A percentile compares a stretch with the other conserved stretches of the same genome.
Conservation (phyloP, 2,329 filamentous ascomycete genomes). For the Ophiostoma tasmaniense region DNA sequence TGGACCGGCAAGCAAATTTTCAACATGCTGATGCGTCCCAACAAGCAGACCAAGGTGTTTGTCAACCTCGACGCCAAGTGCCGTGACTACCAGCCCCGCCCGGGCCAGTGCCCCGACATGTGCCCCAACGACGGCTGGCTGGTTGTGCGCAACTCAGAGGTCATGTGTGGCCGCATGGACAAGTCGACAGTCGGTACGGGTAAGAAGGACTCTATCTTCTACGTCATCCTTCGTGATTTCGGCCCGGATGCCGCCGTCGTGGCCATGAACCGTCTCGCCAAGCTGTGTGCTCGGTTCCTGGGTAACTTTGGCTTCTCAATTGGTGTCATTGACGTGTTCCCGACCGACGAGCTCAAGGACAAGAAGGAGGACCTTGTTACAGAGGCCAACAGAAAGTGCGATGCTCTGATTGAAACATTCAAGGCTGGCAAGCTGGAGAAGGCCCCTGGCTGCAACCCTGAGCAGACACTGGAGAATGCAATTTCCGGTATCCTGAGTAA, state of each 20-base stretch:
- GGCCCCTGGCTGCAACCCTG: slow-evolving; percentile 80
- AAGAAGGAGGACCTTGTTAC: slow-evolving; percentile 71
- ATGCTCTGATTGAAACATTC: slow-evolving; percentile 73
- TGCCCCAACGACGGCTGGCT: slow-evolving; percentile 85
- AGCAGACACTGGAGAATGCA: slow-evolving; percentile 81
- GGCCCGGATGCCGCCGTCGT: slow-evolving; percentile 80
- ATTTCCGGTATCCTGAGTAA: slow-evolving; percentile 88
- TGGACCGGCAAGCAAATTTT: slow-evolving; percentile 97
- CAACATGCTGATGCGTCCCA: slow-evolving; percentile 74
- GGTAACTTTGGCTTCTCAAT: slow-evolving; percentile 93
- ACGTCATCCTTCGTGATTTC: slow-evolving; percentile 90
- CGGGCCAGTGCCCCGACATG: slow-evolving; percentile 56
- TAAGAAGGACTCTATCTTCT: slow-evolving; percentile 97
- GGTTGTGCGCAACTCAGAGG: slow-evolving; percentile 88
- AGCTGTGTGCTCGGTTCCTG: slow-evolving; percentile 78
- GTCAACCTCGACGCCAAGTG: slow-evolving; percentile 93
- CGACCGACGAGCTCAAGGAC: slow-evolving; percentile 58
- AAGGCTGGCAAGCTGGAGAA: slow-evolving; percentile 75
- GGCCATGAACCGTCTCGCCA: slow-evolving; percentile 90
- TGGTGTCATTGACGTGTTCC: slow-evolving; percentile 89
- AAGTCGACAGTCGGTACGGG: slow-evolving; percentile 94
- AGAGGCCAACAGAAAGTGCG: slow-evolving; percentile 70
- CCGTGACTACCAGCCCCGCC: slow-evolving; percentile 62
- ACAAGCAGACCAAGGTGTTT: slow-evolving; percentile 69
- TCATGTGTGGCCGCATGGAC: slow-evolving; percentile 97